Conservation (phyloP, 83 land plant species). For the Isoetes engelmannii region DNA sequence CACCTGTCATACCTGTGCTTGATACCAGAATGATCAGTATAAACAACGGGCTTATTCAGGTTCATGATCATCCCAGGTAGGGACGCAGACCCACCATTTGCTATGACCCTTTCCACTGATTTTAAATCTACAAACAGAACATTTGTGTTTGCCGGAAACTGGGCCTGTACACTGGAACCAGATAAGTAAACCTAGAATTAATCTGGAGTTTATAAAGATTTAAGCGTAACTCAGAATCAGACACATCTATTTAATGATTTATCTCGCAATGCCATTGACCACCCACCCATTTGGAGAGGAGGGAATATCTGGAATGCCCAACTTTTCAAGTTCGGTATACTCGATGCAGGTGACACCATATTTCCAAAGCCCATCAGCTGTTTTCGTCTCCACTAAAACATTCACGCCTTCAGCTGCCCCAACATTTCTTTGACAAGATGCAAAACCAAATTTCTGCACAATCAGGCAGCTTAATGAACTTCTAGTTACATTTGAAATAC, state of each 20-base stretch:
- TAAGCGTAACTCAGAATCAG: background rate
- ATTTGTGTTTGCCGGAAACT: conserved; percentile 94
- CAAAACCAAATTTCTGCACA: conserved; percentile 91
- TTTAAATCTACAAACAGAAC: conserved; percentile 85
- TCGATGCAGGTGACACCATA: conserved; percentile 91
- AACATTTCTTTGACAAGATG: conserved; percentile 70
- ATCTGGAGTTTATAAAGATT: no score
- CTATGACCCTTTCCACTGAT: conserved; percentile 70
- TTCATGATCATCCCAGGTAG: conserved; percentile 98
- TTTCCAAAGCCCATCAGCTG: conserved; percentile 62
- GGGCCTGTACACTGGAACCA: conserved; percentile 57
- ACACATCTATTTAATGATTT: background rate
- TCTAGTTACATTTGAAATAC: background rate
- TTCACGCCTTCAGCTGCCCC: conserved; percentile 98
- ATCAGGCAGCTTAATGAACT: background rate
- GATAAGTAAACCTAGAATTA: background rate
- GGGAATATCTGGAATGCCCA: conserved; percentile 59
- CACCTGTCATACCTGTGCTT: conserved; percentile 50
- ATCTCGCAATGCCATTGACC: background rate
- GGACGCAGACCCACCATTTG: conserved; percentile 41
- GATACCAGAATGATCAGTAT: conserved; percentile 56
- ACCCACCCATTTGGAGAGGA: conserved; percentile 51
- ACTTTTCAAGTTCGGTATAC: conserved; percentile 94
- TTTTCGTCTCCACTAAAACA: conserved; percentile 71
- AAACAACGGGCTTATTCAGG: conserved; percentile 63